phyloP scores from a whole-genome alignment of 257 asterid genomes.

The Nicotiana obtusifolia region DNA sequence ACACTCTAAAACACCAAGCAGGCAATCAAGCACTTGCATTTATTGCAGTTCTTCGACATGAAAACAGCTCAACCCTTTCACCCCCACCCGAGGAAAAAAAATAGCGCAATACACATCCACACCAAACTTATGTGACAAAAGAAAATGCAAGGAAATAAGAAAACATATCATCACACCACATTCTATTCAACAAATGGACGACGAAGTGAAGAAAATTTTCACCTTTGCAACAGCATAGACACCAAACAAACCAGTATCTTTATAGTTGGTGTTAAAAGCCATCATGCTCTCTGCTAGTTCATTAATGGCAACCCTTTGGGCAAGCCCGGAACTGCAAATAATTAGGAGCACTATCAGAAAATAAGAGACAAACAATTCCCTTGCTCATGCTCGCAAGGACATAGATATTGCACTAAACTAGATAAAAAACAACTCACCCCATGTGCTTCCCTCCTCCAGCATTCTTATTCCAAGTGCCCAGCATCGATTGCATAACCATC shows the following conservation, averaged over 20 bases:
- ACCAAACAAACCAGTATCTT: constrained; percentile 88
- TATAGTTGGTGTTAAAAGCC: constrained; percentile 87
- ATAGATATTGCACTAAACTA: background rate
- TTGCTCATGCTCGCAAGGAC: background rate
- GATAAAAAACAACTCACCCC: constrained; percentile 48
- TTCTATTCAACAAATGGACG: background rate
- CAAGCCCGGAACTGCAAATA: constrained; percentile 61
- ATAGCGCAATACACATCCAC: background rate
- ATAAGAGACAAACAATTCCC: background rate
- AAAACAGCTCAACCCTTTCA: background rate
- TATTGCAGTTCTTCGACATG: background rate
- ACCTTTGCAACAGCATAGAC: constrained; percentile 91
- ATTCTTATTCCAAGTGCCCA: constrained; percentile 77
- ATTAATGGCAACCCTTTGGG: constrained; percentile 61
- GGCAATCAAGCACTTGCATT: background rate
- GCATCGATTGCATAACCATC: constrained; percentile 80
- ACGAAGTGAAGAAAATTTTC: background rate
- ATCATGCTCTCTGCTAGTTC: constrained; percentile 83
- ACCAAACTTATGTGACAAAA: background rate
- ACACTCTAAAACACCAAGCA: background rate
- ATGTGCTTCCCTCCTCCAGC: constrained; percentile 78
- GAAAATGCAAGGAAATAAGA: background rate
- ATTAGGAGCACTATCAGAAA: constrained; percentile 18
- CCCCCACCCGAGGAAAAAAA: background rate
- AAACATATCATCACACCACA: background rate